Percentiles rank a stretch among this genome's conserved stretches.
phyloP scores from a whole-genome alignment of 805 yeast genomes.

The Schwanniomyces vanrijiae region DNA sequence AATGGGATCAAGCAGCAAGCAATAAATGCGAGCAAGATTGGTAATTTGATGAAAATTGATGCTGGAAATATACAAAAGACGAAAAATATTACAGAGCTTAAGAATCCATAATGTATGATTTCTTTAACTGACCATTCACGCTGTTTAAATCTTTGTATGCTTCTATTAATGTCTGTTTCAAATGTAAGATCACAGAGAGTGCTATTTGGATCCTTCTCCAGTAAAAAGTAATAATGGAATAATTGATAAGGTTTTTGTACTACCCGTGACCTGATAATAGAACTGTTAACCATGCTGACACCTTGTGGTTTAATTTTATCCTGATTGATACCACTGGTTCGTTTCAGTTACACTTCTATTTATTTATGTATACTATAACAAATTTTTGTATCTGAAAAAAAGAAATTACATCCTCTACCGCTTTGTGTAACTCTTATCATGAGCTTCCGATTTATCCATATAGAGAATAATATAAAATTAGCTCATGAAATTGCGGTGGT shows the following conservation, averaged over 20 bases:
- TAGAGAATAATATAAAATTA: not conserved
- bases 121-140: conserved; percentile 50
- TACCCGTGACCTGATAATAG: conserved; percentile 12
- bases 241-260: conserved; percentile 40
- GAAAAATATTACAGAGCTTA: conserved; percentile 52
- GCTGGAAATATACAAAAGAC: conserved; percentile 63
- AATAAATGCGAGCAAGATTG: conserved; percentile 41
- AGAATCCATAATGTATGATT: conserved; percentile 49
- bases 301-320: not conserved
- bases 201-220: conserved; percentile 51
- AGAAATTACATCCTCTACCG: not conserved
- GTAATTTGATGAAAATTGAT: conserved; percentile 40
- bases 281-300: conserved; percentile 4
- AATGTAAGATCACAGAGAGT: conserved; percentile 52
- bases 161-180: conserved; percentile 44
- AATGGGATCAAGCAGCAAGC: conserved; percentile 64
- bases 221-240: conserved; percentile 52
- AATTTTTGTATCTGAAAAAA: not conserved
- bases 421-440: not conserved
- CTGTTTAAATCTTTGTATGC: conserved; percentile 41
- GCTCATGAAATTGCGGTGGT: not conserved
- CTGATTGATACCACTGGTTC: not conserved
- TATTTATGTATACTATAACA: not conserved
- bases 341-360: not conserved
- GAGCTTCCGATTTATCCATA: not conserved